Conservation (phyloP, 495 filamentous ascomycete species). For the Aspergillus asperescens region DNA sequence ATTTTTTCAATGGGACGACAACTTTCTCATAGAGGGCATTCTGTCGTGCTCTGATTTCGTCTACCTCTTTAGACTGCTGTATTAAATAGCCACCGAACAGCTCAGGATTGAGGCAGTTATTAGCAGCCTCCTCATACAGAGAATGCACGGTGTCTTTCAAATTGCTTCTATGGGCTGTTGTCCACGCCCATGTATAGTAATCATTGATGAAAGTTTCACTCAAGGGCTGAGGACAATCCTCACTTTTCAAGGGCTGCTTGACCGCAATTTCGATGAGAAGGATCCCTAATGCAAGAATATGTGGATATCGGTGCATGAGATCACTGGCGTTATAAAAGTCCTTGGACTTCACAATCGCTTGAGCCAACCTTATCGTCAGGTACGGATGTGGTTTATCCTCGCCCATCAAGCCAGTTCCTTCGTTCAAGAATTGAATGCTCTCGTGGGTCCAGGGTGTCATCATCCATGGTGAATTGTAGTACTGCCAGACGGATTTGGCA, state of each 20-base stretch:
- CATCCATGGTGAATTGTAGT: conserved; percentile 20
- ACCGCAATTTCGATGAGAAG: conserved; percentile 3
- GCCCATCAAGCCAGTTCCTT: no score
- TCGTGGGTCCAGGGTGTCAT: conserved; percentile 16
- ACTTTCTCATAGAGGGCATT: neutral
- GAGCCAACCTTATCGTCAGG: neutral
- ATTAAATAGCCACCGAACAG: neutral
- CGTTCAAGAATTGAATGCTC: conserved; percentile 9
- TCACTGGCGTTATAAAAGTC: neutral
- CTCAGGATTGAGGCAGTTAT: conserved; percentile 2
- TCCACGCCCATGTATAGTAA: conserved; percentile 1
- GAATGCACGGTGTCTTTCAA: neutral
- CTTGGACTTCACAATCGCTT: no score
- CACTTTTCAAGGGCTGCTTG: neutral
- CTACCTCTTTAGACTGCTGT: neutral
- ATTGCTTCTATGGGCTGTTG: neutral
- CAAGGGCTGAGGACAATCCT: neutral
- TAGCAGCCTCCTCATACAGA: neutral
- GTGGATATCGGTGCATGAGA: neutral
- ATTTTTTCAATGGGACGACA: neutral
- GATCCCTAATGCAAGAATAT: neutral
- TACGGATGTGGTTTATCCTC: conserved; percentile 8
- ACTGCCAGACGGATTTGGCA: conserved; percentile 20
- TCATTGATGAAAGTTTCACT: neutral
- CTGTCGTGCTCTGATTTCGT: neutral